Percentiles rank a stretch among this genome's conserved stretches.
Conservation (phyloP, 768 basidiomycete species). For the Suillus alpinus region DNA sequence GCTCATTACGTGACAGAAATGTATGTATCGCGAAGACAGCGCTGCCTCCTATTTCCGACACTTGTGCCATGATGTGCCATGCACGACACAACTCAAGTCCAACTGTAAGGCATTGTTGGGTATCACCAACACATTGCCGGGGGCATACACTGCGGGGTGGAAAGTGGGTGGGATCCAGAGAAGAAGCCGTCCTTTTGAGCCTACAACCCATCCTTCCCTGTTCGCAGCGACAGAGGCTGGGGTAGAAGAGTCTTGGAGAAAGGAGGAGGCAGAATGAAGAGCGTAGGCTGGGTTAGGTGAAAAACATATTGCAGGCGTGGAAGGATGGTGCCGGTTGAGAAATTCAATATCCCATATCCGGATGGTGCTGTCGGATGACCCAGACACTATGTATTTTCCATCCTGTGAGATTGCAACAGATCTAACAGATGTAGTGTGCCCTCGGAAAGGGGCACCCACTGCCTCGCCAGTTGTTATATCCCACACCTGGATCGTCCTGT, state of each 20-base stretch:
- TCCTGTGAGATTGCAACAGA: no score
- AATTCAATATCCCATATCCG: not conserved
- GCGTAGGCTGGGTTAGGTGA: not conserved
- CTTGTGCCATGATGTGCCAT: no score
- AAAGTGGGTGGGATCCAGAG: not conserved
- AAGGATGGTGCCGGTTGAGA: not conserved
- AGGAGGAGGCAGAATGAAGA: not conserved
- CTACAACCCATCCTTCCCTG: not conserved
- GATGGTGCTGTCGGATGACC: no score
- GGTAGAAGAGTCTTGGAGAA: not conserved
- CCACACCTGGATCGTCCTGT: no score
- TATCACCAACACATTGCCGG: not conserved
- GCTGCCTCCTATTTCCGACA: no score
- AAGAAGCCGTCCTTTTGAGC: not conserved
- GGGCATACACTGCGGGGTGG: not conserved
- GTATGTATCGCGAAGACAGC: no score
- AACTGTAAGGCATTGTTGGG: not conserved
- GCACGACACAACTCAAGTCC: not conserved
- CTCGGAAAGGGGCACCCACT: no score
- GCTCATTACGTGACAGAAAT: no score
- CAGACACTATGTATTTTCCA: no score
- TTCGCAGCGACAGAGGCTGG: not conserved
- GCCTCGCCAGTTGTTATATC: no score
- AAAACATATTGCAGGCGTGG: not conserved
- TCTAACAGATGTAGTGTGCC: no score